Evolutionary conservation across 1,139 yeast genomes (phyloP).

Genomic region (Pichia sp.): DNA sequence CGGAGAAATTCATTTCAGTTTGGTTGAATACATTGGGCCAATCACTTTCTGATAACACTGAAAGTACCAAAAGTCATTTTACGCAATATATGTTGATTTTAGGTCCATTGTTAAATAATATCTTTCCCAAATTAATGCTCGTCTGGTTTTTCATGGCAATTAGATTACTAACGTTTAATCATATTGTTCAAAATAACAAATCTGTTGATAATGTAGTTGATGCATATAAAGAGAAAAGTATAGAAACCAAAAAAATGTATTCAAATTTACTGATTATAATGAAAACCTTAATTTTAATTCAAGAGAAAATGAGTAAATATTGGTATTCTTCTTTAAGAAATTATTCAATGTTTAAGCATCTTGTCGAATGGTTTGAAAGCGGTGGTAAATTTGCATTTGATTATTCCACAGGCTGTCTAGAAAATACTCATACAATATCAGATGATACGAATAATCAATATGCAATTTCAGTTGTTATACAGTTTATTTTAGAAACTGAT

Average conservation of each 20-base stretch:
- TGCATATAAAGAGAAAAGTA: background rate
- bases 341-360: constrained; percentile 11
- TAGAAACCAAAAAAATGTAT: constrained; percentile 3
- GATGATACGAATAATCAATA: background rate
- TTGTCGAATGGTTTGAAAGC: constrained; percentile 20
- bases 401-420: too few relatives aligned
- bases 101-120: constrained; percentile 6
- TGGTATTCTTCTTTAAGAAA: constrained; percentile 19
- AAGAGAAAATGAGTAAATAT: constrained; percentile 16
- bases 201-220: background rate
- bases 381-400: constrained; percentile 18
- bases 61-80: background rate
- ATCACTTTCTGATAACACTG: background rate
- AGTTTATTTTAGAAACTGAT: background rate
- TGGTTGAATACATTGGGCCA: constrained; percentile 2
- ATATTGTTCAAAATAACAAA: background rate
- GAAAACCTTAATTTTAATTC: constrained; percentile 14
- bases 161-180: constrained; percentile 4
- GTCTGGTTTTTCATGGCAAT: constrained; percentile 6
- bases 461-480: background rate
- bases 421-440: background rate
- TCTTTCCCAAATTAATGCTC: constrained; percentile 6
- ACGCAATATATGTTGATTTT: constrained; percentile 2
- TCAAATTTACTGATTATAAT: constrained; percentile 8
- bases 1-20: background rate